phyloP scores from a whole-genome alignment of 2,329 filamentous ascomycete species.

The Rhynchosporium secalis region DNA sequence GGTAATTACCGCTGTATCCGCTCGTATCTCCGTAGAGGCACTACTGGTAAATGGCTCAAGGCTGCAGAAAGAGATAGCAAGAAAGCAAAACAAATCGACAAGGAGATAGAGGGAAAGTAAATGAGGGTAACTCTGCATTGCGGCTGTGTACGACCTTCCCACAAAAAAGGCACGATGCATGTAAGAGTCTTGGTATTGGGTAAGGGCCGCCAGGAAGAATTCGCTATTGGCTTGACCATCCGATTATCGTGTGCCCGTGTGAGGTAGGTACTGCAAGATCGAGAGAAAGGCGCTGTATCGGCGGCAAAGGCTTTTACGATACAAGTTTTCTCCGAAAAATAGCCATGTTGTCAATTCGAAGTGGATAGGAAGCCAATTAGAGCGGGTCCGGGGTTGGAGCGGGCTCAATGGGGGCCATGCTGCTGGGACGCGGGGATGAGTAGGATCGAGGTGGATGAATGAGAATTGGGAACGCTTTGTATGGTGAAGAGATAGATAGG shows the following conservation, averaged over 20 bases:
- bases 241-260: background rate
- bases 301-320: constrained; percentile 16
- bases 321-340: constrained; percentile 12
- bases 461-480: too few species aligned
- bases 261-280: too few species aligned
- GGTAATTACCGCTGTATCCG: background rate
- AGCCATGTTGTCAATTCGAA: background rate
- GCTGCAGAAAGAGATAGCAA: background rate
- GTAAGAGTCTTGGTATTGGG: constrained; percentile 5
- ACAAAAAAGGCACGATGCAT: background rate
- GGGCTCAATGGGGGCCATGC: background rate
- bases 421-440: constrained; percentile 13
- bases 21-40: background rate
- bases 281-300: background rate
- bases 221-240: constrained; percentile 1
- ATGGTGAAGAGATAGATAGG: background rate
- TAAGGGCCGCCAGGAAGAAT: constrained; percentile 1
- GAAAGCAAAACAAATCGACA: background rate
- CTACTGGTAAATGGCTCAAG: background rate
- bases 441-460: constrained; percentile 24
- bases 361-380: constrained; percentile 9
- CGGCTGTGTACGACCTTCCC: constrained; percentile 8
- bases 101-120: background rate
- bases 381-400: constrained; percentile 2
- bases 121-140: constrained; percentile 5